Conservation (phyloP, 345 rosid species). For the Atalantia buxifolia region DNA sequence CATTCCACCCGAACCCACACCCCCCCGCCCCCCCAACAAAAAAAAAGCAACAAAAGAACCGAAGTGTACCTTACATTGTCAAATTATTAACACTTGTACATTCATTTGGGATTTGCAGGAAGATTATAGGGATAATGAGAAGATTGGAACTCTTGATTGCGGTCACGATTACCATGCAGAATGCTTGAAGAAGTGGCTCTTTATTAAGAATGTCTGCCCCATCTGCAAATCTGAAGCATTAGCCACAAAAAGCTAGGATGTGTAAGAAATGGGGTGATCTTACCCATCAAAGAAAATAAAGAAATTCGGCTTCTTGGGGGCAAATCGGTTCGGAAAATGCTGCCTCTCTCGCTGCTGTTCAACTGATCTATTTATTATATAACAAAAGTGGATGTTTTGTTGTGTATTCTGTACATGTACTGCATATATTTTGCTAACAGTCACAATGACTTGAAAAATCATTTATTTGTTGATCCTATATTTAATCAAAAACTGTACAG, state of each 20-base stretch:
- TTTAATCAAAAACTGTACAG: slow-evolving; percentile 31
- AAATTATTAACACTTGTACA: slow-evolving; percentile 1
- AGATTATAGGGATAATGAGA: slow-evolving; percentile 48
- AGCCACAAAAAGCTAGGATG: slow-evolving; percentile 23
- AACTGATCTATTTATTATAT: slow-evolving; percentile 32
- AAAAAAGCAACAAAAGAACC: background rate
- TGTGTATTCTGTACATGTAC: slow-evolving; percentile 45
- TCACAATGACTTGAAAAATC: slow-evolving; percentile 23
- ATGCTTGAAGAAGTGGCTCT: slow-evolving; percentile 88
- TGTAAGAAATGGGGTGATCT: slow-evolving; percentile 3
- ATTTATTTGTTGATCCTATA: slow-evolving; percentile 29
- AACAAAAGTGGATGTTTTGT: slow-evolving; percentile 29
- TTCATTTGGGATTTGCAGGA: slow-evolving; percentile 41
- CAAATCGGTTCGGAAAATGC: slow-evolving; percentile 3
- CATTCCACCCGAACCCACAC: background rate
- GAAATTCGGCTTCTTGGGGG: background rate
- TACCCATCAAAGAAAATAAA: slow-evolving; percentile 5
- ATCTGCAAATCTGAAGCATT: slow-evolving; percentile 86
- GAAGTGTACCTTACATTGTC: no score
- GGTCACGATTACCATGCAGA: slow-evolving; percentile 75
- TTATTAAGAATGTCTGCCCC: slow-evolving; percentile 79
- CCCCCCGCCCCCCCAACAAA: fast-evolving
- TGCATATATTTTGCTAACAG: slow-evolving; percentile 39
- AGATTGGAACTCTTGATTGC: slow-evolving; percentile 65
- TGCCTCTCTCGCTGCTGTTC: slow-evolving; percentile 17